phyloP scores from a whole-genome alignment of 257 asterid species.

The Nicotiana knightiana region DNA sequence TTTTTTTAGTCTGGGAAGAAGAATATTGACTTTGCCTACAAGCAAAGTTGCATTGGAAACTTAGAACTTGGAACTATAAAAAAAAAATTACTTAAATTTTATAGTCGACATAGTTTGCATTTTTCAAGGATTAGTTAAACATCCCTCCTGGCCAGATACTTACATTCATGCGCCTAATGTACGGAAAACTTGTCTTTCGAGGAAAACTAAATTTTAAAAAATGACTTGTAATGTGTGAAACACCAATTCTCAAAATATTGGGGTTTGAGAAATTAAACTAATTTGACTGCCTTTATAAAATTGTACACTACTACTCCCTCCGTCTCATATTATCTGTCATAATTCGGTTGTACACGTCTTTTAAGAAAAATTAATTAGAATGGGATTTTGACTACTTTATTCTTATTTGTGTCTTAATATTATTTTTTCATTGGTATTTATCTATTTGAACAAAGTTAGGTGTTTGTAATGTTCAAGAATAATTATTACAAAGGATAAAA shows the following conservation, averaged over 20 bases:
- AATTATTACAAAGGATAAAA: no score
- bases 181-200: conserved; percentile 14
- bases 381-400: no score
- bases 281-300: conserved; percentile 30
- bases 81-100: neutral
- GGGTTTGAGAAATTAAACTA: conserved; percentile 2
- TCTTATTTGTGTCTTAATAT: no score
- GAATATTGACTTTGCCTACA: neutral
- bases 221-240: neutral
- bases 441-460: no score
- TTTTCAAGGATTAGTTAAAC: neutral
- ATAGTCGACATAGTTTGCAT: conserved; percentile 6
- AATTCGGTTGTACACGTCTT: no score
- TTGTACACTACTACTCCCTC: neutral
- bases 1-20: no score
- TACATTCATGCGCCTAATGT: conserved; percentile 29
- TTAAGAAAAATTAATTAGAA: no score
- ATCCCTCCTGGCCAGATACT: conserved; percentile 7
- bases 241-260: conserved; percentile 2
- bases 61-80: neutral
- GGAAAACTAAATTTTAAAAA: neutral
- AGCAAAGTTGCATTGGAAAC: neutral
- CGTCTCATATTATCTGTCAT: no score
- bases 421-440: no score
- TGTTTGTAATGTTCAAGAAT: no score